Conservation (phyloP, 176 grass and related monocot genomes). For the Ampelocalamus luodianensis region DNA sequence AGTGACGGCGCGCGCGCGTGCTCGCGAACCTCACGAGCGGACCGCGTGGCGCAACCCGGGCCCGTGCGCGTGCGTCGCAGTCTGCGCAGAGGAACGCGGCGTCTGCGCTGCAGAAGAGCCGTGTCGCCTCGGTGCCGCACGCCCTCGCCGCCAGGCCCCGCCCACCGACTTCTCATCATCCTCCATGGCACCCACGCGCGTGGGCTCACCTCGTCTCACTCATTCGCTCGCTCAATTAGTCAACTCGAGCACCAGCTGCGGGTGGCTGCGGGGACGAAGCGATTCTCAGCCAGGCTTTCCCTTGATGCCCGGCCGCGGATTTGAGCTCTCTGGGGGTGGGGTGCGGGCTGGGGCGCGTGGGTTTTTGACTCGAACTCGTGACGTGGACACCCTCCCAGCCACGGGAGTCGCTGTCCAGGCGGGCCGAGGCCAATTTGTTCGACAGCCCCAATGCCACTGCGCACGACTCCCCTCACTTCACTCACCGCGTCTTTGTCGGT, state of each 20-base stretch:
- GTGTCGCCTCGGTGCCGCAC: constrained; percentile 55
- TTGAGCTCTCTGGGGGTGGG: constrained; percentile 21
- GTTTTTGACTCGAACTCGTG: constrained; percentile 20
- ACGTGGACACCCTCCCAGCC: constrained; percentile 52
- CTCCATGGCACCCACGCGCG: constrained; percentile 20
- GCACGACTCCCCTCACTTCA: background rate
- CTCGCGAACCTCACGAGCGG: constrained; percentile 84
- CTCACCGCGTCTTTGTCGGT: constrained; percentile 32
- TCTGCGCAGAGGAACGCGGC: constrained; percentile 67
- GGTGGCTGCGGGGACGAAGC: background rate
- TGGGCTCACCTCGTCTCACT: background rate
- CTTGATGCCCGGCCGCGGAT: background rate
- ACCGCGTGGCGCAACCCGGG: constrained; percentile 56
- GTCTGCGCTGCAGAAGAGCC: constrained; percentile 62
- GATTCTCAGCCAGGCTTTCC: constrained; percentile 50
- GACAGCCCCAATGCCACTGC: background rate
- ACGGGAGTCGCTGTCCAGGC: constrained; percentile 46
- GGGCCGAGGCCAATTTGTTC: constrained; percentile 35
- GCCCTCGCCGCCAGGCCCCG: constrained; percentile 44
- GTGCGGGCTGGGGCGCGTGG: background rate
- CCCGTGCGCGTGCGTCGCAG: constrained; percentile 68
- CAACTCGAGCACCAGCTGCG: background rate
- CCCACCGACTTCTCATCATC: constrained; percentile 39
- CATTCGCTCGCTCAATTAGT: background rate
- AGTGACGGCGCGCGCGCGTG: constrained; percentile 69